Base-by-base conservation (phyloP, 148 eudicot species). In the Rhododendron ovatum region DNA sequence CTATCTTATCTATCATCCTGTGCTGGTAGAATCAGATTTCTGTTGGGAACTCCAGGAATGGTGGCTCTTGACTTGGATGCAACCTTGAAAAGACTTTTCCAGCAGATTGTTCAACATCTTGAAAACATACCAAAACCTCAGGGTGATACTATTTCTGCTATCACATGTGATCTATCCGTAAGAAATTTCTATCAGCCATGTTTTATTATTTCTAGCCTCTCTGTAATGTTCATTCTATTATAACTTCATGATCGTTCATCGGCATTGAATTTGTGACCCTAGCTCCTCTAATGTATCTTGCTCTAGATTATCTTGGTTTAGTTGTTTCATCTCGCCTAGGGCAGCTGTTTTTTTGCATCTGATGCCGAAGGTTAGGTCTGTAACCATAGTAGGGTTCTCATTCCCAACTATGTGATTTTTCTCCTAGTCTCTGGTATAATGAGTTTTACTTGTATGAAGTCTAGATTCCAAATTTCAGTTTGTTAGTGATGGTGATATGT, bases 41-140 rank as follows among this genome's bases (percentile, higher is more conserved):
- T 98, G 92, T 93, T 98, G 86, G 94, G 93, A 63, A 93, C 98
- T 80, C 98, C 99, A 26, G 99, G 99, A 86, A 95, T 98, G 98
- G 99, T 98, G 89, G 99, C 99, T 77, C 98, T 98, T 84, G 99
- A 95, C 87, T 84, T 98, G 33, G 99, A 98, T 92, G 78, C 93
- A n/a, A 91, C 89, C 85, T 89, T 98, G 87, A 95, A 94, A 89
- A 95, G 94, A 82, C 95, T 94, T 90, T 89, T 98, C 90, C 96
- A 96, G 88, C 92, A 92, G 90, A 91, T 98, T 71, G 95, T 98
- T 89, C 98, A 93, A 88, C 98, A 95, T 92, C 95, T 98, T 84
- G 99, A 98, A 89, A 94, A 89, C 89, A 93, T 98, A 84, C 99
- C 99, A 55, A 98, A 98, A 87, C 98, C 95, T 39, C 98, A 93